Evolutionary conservation across 2,329 filamentous ascomycete species (phyloP).

Genomic region (Diplodia corticola): DNA sequence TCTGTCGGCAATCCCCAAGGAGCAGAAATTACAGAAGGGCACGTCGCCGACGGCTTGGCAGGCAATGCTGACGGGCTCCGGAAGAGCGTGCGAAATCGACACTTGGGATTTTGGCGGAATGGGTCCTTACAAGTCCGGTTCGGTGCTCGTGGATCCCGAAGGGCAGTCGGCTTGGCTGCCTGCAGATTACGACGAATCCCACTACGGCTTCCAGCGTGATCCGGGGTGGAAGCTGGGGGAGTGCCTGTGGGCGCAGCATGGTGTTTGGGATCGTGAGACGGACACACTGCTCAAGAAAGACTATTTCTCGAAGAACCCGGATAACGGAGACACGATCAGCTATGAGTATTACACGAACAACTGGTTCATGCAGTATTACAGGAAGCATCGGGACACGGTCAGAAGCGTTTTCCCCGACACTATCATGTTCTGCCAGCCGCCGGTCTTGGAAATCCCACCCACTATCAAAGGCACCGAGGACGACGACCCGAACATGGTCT

Average conservation of each 20-base stretch:
- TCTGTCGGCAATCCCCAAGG: constrained; percentile 75
- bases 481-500: constrained; percentile 87
- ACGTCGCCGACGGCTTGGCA: constrained; percentile 95
- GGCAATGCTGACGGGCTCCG: constrained; percentile 86
- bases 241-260: constrained; percentile 95
- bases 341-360: constrained; percentile 87
- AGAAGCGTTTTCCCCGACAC: constrained; percentile 74
- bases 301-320: constrained; percentile 81
- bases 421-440: constrained; percentile 88
- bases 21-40: constrained; percentile 89
- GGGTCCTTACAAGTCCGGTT: constrained; percentile 87
- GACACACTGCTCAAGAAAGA: constrained; percentile 79
- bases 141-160: constrained; percentile 80
- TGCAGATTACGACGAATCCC: constrained; percentile 76
- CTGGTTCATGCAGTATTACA: constrained; percentile 86
- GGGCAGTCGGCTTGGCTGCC: constrained; percentile 84
- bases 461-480: constrained; percentile 82
- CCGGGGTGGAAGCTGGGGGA: constrained; percentile 88
- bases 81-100: constrained; percentile 83
- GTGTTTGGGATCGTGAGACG: constrained; percentile 82
- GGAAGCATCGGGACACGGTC: constrained; percentile 72
- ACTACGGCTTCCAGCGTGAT: constrained; percentile 89
- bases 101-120: constrained; percentile 93
- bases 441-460: constrained; percentile 88
- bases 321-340: constrained; percentile 70